Base-by-base conservation (phyloP, 2,329 filamentous ascomycete genomes). In the Fusarium sp. region DNA sequence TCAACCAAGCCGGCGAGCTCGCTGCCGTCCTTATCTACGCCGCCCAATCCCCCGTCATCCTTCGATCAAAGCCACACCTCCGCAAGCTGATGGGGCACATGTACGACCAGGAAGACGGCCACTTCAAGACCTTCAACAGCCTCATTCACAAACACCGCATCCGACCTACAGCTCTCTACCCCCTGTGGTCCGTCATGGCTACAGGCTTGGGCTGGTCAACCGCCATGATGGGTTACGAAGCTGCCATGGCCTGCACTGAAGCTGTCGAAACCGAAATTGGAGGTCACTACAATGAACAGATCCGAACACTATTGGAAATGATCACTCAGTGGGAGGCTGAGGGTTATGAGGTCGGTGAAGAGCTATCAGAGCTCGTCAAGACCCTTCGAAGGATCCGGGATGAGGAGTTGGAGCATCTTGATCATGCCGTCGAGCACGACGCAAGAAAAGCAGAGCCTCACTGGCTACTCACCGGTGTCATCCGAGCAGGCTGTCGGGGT, bases 181-280 rank as follows among this genome's bases (percentile, higher is more conserved):
- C 97, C 0, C 73, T 98, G 3, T 99, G 97, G 97, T 91, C 92
- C 50, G 87, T 91, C 9, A 91, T 95, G 13, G 94, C 97, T 1
- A 92, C 93, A 0, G 90, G 92, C 0, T 84, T 99, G 9, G 97
- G 97, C 20, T 98, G 97, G 95, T 89, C 90, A 6, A 99, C 97
- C 0, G 97, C 94, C 0, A 85, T 97, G 48, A 89, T 99, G 88
- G 95, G 97, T 1, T 90, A 95, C 58, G 95, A 98, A 84, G 95
- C 96, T 2, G 96, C 97, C 39, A 99, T 99, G 97, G 97, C 97
- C 14, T 99, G 97, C 82, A 98, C 97, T 1, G 97, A 99, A 84
- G 97, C 97, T 1, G 96, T 99, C 2, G 97, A 99, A 87, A 99
- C 96, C 8, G 97, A 98, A 86, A 99, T 99, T 73, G 97, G 97